Evolutionary conservation across 2,329 filamentous ascomycete species (phyloP), one percentile per base, ranked within the genome.

Genomic region (Metarhizium rileyi): DNA sequence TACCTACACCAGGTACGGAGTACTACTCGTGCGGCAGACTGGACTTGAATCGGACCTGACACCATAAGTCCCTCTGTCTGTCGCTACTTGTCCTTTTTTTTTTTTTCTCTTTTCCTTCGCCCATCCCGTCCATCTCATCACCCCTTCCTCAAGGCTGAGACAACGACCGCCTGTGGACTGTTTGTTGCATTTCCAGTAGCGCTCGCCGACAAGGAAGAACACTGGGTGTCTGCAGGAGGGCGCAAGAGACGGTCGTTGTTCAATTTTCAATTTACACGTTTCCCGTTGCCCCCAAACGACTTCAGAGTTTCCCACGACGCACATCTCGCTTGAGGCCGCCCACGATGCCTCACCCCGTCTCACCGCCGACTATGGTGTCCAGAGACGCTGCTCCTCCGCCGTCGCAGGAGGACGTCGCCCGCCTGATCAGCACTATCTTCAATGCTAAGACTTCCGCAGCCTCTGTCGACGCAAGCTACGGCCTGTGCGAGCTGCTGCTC

Each of bases 371-470:
- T 59, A 70, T 74, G 68, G 69, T 75, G 58, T 70, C 70, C 57
- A 68, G 68, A 57, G 70, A 68, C 56, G 66, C 70, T 61, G 64
- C 71, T 65, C 74, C 76, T 58, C 74, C 81, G 56, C 84, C 84
- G 54, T 77, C 81, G 28, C 70, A 79, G 59, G 79, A 82, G 56
- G 86, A 89, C 54, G 71, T 91, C 54, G 68, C 76, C 53, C 75
- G 78, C 50, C 68, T 89, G 41, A 63, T 90, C 58, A 71, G 80
- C 58, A 82, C 76, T 46, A 78, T 88, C 56, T 88, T 90, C 67
- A 78, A 74, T 44, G 80, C 86, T 36, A 73, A 81, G 61, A 81
- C 81, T 4, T 88, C 86, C 3, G 75, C 81, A 61, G 75, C 78
- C 53, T 86, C 85, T 16, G 76, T 90, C 65, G 78, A 83, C 52